Percentiles rank a stretch among this genome's conserved stretches.
Conservation (phyloP, 2,329 filamentous ascomycete genomes). For the Aureobasidium sp. region DNA sequence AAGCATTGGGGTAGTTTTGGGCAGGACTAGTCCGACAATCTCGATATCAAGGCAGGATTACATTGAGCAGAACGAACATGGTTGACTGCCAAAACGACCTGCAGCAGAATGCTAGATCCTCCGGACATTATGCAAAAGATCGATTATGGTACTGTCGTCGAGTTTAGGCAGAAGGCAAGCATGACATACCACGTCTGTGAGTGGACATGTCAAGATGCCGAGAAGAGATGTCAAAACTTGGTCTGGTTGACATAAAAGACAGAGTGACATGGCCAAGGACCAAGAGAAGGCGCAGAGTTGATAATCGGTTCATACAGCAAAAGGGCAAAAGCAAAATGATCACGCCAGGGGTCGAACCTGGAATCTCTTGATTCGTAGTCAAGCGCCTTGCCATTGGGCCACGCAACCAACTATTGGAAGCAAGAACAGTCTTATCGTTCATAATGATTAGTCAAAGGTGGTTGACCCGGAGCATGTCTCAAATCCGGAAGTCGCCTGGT, state of each 20-base stretch:
- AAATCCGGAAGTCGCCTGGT: no score
- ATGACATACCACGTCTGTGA: background rate
- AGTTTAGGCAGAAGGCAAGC: background rate
- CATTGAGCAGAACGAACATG: background rate
- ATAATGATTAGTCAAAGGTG: no score
- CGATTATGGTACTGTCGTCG: background rate
- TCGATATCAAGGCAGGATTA: background rate
- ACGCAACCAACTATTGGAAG: conserved; percentile 23
- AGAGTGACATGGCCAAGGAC: no score
- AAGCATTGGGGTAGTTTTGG: background rate
- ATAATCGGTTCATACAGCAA: no score
- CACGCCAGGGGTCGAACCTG: conserved; percentile 19
- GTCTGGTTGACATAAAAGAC: no score
- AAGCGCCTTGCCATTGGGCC: conserved; percentile 54
- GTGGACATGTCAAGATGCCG: background rate
- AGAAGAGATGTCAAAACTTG: background rate
- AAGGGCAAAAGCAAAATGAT: background rate
- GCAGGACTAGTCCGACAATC: background rate
- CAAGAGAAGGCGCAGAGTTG: no score
- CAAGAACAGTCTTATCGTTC: background rate
- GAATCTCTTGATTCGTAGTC: conserved; percentile 40
- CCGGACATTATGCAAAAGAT: background rate
- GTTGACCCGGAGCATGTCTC: no score
- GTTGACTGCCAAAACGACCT: background rate
- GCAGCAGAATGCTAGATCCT: background rate